Evolutionary conservation across 805 yeast genomes (phyloP), one percentile per base, ranked within the genome.

Genomic region (Spathaspora boniae): DNA sequence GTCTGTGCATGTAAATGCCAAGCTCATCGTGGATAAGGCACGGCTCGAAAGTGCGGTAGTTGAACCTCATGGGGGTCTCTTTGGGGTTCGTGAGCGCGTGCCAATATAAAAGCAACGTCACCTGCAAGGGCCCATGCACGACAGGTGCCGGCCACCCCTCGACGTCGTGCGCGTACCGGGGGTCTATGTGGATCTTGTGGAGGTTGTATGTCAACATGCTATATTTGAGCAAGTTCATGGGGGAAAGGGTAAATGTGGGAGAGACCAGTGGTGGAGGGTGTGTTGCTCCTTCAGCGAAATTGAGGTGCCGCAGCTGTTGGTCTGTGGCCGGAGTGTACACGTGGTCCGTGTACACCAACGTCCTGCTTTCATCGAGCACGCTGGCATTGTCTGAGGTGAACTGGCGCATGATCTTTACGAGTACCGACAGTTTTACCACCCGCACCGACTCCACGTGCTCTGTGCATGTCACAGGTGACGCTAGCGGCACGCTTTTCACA

Each of bases 81-180:
- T 34, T 27, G 0, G 59, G 51, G 38, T 36, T 34, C 18, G 35
- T 21, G 4, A 20, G 20, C 17, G 41, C 38, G 40, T 76, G 58
- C 76, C 79, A 80, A 37, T 75, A 73, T 21, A 86, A 52, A 24
- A 78, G 45, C 25, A 84, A 43, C 6, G 82, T 78, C 1, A 84
- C 72, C 39, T 84, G 62, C 35, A 89, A 65, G 0, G 97, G 96
- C 0, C 96, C 98, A 29, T 86, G 95, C 0, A 82, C 80, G 1
- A 91, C 60, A 0, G 80, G 55, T 23, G 67, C 64, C 0, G 81
- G 79, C 33, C 86, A 74, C 1, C 74, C 68, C 50, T 91, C 98
- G 2, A 47, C 37, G 14, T 31, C n/a, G 3, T 36, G 46, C 6
- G 86, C 70, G 53, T 85, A 86, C 1, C 44, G 44, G 5, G 56